phyloP scores from a whole-genome alignment of 208 protist genomes.

The Leishmania gerbilli region DNA sequence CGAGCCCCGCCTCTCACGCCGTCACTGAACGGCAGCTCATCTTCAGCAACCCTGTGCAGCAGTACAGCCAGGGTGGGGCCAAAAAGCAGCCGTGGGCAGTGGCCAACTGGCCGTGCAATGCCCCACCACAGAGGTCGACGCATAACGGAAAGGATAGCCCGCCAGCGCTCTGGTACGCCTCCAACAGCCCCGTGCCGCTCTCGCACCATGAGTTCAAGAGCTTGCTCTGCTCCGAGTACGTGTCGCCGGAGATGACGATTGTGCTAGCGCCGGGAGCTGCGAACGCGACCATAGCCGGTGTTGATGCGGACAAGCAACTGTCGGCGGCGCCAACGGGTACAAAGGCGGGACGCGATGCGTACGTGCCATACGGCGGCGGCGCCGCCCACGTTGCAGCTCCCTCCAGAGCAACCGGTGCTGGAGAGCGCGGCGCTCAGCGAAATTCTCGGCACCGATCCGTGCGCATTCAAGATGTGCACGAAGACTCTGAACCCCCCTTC shows the following conservation, averaged over 20 bases:
- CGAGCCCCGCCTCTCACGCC: conserved; percentile 17
- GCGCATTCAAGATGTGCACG: conserved; percentile 8
- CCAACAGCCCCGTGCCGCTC: conserved; percentile 26
- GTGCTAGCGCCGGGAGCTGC: neutral
- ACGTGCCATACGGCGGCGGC: conserved; percentile 21
- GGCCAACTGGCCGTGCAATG: conserved; percentile 16
- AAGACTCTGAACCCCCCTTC: neutral
- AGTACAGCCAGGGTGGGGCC: conserved; percentile 2
- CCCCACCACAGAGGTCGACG: neutral
- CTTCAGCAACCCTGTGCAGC: conserved; percentile 15
- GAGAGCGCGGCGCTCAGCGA: neutral
- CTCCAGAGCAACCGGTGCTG: neutral
- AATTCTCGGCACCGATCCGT: conserved; percentile 11
- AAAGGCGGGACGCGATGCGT: conserved; percentile 2
- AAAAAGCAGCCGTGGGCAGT: conserved; percentile 25
- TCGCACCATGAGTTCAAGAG: conserved; percentile 62
- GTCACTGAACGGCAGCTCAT: conserved; percentile 12
- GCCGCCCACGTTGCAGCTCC: neutral
- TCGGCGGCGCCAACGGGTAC: neutral
- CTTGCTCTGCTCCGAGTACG: conserved; percentile 65
- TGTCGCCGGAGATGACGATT: conserved; percentile 17
- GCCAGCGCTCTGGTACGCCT: conserved; percentile 27
- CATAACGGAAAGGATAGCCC: conserved; percentile 15
- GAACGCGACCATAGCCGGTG: neutral
- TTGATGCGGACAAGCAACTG: neutral